Evolutionary conservation across 495 filamentous ascomycete species (phyloP).

Genomic region (Annulohypoxylon nitens): DNA sequence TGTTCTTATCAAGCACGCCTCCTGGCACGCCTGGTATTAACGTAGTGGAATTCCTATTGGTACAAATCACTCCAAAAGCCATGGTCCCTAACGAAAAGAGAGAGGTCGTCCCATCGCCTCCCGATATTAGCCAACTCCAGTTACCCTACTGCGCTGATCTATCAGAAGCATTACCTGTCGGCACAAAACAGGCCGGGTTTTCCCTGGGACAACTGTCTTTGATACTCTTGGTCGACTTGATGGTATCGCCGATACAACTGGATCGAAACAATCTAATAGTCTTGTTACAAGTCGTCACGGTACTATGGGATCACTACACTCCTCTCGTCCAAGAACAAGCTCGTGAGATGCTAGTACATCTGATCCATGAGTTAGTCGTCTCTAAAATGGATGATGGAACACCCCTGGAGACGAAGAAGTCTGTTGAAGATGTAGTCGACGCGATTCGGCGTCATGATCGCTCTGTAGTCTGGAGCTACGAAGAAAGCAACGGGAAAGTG

Average conservation of each 20-base stretch:
- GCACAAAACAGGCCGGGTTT: slow-evolving; percentile 90
- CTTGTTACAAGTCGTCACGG: slow-evolving; percentile 89
- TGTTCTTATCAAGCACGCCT: slow-evolving; percentile 92
- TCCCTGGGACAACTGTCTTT: slow-evolving; percentile 93
- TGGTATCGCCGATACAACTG: slow-evolving; percentile 90
- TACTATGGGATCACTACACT: slow-evolving; percentile 97
- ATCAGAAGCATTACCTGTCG: slow-evolving; percentile 80
- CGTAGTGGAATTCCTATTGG: slow-evolving; percentile 91
- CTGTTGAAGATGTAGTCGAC: slow-evolving; percentile 91
- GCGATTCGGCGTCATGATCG: slow-evolving; percentile 87
- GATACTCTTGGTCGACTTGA: slow-evolving; percentile 93
- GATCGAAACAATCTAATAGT: slow-evolving; percentile 81
- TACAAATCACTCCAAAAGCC: slow-evolving; percentile 88
- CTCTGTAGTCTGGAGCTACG: slow-evolving; percentile 91
- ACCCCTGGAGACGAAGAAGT: slow-evolving; percentile 72
- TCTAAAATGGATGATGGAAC: slow-evolving; percentile 85
- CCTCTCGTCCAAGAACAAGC: slow-evolving; percentile 97
- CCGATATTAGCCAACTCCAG: slow-evolving; percentile 75
- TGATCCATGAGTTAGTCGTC: slow-evolving; percentile 96
- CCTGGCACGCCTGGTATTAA: slow-evolving; percentile 82
- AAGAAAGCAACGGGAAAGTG: slow-evolving; percentile 86
- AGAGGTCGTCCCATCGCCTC: slow-evolving; percentile 76
- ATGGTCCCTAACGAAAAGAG: slow-evolving; percentile 89
- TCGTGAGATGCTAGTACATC: slow-evolving; percentile 96
- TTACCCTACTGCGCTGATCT: slow-evolving; percentile 93